Base-by-base conservation (phyloP, 2,329 filamentous ascomycete species). In the Rhytidhysteron rufulum region DNA sequence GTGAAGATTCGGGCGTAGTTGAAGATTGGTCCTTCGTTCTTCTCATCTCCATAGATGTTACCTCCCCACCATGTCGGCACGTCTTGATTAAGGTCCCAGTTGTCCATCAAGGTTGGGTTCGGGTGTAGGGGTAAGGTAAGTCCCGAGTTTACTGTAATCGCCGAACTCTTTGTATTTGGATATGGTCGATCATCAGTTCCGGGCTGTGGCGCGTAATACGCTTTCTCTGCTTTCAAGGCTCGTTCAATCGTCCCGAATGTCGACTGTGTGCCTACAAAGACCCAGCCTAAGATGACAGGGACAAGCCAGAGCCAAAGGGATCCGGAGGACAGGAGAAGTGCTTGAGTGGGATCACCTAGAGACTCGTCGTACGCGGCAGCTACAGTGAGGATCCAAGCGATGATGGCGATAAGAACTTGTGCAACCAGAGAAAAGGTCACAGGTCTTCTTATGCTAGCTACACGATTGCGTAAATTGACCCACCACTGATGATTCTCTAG, bases 1-100 rank as follows among this genome's bases (percentile, higher is more conserved):
- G 50, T 55, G 37, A 55, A 56, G 1, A 51, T 40, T 13, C 50
- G 34, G 4, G 51, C 53, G 34, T 56, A 55, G 31, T 55, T 56
- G 45, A 49, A 55, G 17, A 54, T 49, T 3, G 51, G 53, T 1
- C 48, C 51, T 33, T 46, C 42, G n/a, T 30, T 37, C 17, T 45
- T 41, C 33, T 55, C 51, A 34, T 56, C 53, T 10, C 53, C 51
- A 24, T 42, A 48, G 15, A 56, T 46, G 39, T 47, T 40, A 5
- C 36, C 44, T n/a, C 48, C 50, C 15, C 42, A 25, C 48, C 51
- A 54, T 2, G 36, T 16, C 8, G 47, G 44, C 4, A 49, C 32
- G 11, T 51, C 40, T 5, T 45, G 36, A 29, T 49, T 45, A 15
- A 15, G 9, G n/a, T 33, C 31, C n/a, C n/a, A n/a, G n/a, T n/a